Evolutionary conservation across 2,329 filamentous ascomycete genomes (phyloP), one percentile per base, ranked within the genome.

Genomic region (Dryadomyces quercivorus): DNA sequence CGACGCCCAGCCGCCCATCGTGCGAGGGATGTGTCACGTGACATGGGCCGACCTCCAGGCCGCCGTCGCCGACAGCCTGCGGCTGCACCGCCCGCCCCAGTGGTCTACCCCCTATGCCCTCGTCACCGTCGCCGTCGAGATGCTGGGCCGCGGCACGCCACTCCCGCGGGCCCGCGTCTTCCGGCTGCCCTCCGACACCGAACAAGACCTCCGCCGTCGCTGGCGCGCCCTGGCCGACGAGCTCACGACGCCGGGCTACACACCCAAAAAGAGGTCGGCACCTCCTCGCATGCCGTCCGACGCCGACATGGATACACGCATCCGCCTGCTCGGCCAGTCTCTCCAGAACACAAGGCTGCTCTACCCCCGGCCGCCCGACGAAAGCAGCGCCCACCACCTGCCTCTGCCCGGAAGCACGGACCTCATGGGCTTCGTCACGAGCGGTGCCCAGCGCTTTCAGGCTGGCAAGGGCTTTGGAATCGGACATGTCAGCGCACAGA

Each of bases 361-460:
- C 2, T 67, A 68, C 18, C 70, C 70, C 16, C 69, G 69, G 22
- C 63, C 63, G 40, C 61, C 64, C 4, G 62, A 10, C 64, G 13
- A 72, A 67, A 57, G 65, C 65, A 54, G 64, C 61, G 51, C 66
- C 69, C 58, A 65, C 0, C 81, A 88, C 60, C 84, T 85, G 0
- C 64, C 82, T 0, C 81, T 90, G n/a, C 92, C 92, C 0, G 74
- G 75, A 10, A 82, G 82, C 58, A 74, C 78, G 21, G 87, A 96
- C 65, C 74, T 97, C 13, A 80, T 97, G 51, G 93, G 93, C 0
- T 98, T 95, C 65, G 84, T 96, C 22, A 96, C 90, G 2, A 86
- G 85, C 1, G 93, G 92, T 0, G 85, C 87, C 51, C 95, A 85
- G 66, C 90, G 85, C 62, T 76, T 97, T 2, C 79, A 81, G 2